phyloP scores from a whole-genome alignment of 768 basidiomycete genomes.

The Suillus placidus region DNA sequence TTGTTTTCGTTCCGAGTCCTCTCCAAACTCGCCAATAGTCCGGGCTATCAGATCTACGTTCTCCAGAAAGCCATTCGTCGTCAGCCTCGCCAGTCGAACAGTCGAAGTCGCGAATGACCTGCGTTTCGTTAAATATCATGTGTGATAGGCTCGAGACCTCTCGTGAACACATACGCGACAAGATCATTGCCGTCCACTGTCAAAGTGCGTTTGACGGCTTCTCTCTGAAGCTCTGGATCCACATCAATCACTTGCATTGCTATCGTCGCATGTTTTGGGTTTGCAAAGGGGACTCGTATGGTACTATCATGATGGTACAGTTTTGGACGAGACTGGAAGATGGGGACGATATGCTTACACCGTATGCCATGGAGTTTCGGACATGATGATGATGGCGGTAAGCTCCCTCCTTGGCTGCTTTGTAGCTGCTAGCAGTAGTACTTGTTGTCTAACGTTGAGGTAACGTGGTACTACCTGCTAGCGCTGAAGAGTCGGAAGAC shows the following conservation, averaged over 20 bases:
- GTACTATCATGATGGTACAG: constrained; percentile 43
- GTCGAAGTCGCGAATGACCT: constrained; percentile 81
- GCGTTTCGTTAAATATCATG: neutral
- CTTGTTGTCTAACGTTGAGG: neutral
- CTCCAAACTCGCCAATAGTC: constrained; percentile 80
- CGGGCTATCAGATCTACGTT: constrained; percentile 85
- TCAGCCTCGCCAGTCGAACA: constrained; percentile 80
- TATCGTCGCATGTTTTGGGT: constrained; percentile 72
- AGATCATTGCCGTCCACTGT: constrained; percentile 67
- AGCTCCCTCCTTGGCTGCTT: neutral
- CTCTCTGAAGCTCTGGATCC: constrained; percentile 80
- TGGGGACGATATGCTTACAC: constrained; percentile 43
- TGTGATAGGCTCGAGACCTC: neutral
- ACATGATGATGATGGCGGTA: constrained; percentile 23
- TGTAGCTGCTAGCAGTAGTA: neutral
- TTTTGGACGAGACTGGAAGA: neutral
- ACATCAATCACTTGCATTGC: constrained; percentile 86
- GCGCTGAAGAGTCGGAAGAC: neutral
- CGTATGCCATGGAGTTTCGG: constrained; percentile 50
- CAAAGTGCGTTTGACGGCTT: constrained; percentile 76
- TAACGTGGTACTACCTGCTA: neutral
- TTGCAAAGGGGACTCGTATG: constrained; percentile 78
- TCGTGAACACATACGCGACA: constrained; percentile 62
- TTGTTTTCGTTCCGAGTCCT: constrained; percentile 50
- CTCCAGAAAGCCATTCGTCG: constrained; percentile 85